A percentile compares a stretch with the other conserved stretches of the same genome.
Evolutionary conservation across 2,329 filamentous ascomycete species (phyloP).

Genomic region (Lachnellula suecica): DNA sequence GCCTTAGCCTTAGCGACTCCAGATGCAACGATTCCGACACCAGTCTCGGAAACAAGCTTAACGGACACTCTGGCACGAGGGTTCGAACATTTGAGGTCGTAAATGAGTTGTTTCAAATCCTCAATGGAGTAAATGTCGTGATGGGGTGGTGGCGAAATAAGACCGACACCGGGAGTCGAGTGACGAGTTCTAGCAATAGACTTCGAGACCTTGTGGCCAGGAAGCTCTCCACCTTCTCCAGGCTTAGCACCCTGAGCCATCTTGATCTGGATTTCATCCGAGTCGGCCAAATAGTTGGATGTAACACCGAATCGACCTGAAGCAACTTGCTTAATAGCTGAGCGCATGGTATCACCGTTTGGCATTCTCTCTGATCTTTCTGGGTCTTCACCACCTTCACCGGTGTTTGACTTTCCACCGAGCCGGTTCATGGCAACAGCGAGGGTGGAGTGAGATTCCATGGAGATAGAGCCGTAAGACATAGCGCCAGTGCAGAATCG

Average conservation of each 20-base stretch:
- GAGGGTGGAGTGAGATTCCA: conserved; percentile 95
- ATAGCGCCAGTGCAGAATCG: conserved; percentile 97
- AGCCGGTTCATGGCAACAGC: conserved; percentile 96
- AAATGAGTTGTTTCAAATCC: conserved; percentile 96
- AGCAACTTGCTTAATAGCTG: conserved; percentile 95
- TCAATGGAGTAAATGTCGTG: conserved; percentile 99
- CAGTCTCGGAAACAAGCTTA: conserved; percentile 96
- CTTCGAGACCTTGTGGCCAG: conserved; percentile 93
- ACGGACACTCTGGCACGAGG: conserved; percentile 90
- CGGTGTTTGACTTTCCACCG: conserved; percentile 95
- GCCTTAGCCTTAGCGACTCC: conserved; percentile 98
- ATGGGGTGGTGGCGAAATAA: conserved; percentile 93
- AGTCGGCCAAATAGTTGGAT: conserved; percentile 89
- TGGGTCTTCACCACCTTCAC: conserved; percentile 93
- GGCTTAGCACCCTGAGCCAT: conserved; percentile 99
- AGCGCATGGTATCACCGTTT: conserved; percentile 95
- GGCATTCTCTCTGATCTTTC: conserved; percentile 84
- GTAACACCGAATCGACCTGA: conserved; percentile 96
- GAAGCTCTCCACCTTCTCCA: conserved; percentile 94
- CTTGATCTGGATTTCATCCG: conserved; percentile 97
- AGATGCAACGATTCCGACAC: conserved; percentile 95
- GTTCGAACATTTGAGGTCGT: conserved; percentile 95
- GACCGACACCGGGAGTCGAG: conserved; percentile 92
- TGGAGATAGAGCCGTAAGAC: conserved; percentile 98
- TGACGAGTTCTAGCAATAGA: conserved; percentile 93